Conservation (phyloP, 805 yeast genomes). For the Saturnispora ahearnii region DNA sequence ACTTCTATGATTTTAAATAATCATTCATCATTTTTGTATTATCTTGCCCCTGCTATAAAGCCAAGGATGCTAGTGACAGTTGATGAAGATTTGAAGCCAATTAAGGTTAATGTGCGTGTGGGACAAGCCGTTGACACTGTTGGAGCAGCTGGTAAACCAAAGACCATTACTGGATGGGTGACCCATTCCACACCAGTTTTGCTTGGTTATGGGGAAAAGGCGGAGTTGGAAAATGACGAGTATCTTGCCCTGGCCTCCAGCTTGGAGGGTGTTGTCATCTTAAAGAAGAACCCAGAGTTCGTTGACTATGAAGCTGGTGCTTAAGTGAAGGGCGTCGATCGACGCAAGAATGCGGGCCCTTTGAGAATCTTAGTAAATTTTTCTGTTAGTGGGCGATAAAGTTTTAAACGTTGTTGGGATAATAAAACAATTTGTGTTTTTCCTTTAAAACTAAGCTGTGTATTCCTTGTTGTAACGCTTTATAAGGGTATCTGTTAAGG, state of each 20-base stretch:
- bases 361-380: neutral
- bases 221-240: slow-evolving; percentile 93
- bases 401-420: neutral
- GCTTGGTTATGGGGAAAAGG: slow-evolving; percentile 89
- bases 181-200: slow-evolving; percentile 97
- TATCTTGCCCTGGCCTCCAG: slow-evolving; percentile 73
- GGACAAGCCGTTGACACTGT: slow-evolving; percentile 99
- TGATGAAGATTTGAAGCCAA: slow-evolving; percentile 81
- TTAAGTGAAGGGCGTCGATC: neutral
- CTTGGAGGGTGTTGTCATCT: slow-evolving; percentile 87
- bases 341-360: neutral
- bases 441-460: neutral
- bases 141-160: slow-evolving; percentile 98
- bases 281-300: slow-evolving; percentile 83
- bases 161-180: slow-evolving; percentile 99
- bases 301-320: slow-evolving; percentile 32
- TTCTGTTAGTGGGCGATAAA: neutral
- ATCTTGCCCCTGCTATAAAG: slow-evolving; percentile 77
- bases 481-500: neutral
- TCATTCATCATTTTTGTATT: slow-evolving; percentile 70
- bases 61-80: slow-evolving; percentile 92
- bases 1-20: slow-evolving; percentile 69
- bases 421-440: neutral
- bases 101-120: slow-evolving; percentile 93
- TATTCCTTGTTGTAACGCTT: neutral